These are phyloP conservation scores for Dysphania ambrosioides DNA, from an alignment of 148 eudicot species.

Conservation along the genomic window DNA sequence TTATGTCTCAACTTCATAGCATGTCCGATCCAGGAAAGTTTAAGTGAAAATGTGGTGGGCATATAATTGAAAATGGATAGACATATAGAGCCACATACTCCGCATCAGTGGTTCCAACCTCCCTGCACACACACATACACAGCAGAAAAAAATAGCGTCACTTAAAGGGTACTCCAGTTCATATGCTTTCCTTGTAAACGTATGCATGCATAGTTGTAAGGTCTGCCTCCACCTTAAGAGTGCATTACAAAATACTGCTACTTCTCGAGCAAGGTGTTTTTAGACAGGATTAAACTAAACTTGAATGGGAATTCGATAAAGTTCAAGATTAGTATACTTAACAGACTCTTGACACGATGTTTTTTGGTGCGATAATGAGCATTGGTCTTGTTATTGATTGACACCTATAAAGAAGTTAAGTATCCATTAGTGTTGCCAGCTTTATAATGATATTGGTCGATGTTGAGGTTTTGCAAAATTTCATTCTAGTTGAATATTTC, in stretches of 20 bases:
- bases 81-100: no score
- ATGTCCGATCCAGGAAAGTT: neutral
- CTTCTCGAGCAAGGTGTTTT: neutral
- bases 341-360: neutral
- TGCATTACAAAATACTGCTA: constrained; percentile 33
- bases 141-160: no score
- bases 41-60: no score
- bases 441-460: no score
- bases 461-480: no score
- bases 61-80: no score
- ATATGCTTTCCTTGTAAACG: neutral
- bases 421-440: no score
- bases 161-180: constrained; percentile 15
- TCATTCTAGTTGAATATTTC: no score
- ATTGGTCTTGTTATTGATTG: neutral
- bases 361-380: neutral
- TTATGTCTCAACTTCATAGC: neutral
- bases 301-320: neutral
- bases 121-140: no score
- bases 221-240: constrained; percentile 30
- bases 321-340: neutral
- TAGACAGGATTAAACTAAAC: no score
- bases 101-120: no score
- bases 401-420: no score
- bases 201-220: constrained; percentile 27